A percentile compares a stretch with the other conserved stretches of the same genome.
phyloP scores from a whole-genome alignment of 139 green algal genomes.

The Chlorella sp. region DNA sequence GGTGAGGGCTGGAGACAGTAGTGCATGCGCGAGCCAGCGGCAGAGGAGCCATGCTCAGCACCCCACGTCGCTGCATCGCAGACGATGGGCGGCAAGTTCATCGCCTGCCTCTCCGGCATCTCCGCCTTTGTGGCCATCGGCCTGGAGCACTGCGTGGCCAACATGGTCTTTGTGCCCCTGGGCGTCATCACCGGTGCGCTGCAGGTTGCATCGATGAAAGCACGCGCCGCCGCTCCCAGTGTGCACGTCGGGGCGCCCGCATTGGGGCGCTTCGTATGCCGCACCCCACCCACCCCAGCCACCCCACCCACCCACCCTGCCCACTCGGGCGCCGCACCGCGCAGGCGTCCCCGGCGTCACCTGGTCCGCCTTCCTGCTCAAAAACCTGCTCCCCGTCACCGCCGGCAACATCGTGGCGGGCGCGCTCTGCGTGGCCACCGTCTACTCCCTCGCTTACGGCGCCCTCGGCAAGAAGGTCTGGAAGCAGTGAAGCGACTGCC shows the following conservation, averaged over 20 bases:
- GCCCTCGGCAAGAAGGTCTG: slow-evolving; percentile 49
- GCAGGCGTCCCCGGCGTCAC: slow-evolving; percentile 23
- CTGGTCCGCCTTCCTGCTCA: slow-evolving; percentile 8
- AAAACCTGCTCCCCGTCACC: slow-evolving; percentile 61
- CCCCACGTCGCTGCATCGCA: too few species aligned
- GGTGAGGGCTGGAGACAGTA: too few species aligned
- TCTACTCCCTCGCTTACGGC: slow-evolving; percentile 57
- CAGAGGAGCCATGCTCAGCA: too few species aligned
- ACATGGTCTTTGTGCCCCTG: slow-evolving; percentile 81
- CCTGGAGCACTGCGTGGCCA: slow-evolving; percentile 77
- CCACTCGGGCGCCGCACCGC: slow-evolving; percentile 46
- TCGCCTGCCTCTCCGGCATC: slow-evolving; percentile 76
- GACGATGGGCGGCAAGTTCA: slow-evolving; percentile 76
- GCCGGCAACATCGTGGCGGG: slow-evolving; percentile 87
- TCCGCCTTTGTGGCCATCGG: slow-evolving; percentile 80
- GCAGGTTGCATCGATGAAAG: too few species aligned
- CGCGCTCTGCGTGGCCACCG: slow-evolving; percentile 58
- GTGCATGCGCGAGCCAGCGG: too few species aligned
- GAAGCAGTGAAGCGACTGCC: not conserved
- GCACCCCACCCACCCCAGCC: too few species aligned
- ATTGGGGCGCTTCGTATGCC: too few species aligned
- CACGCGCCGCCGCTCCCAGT: too few species aligned
- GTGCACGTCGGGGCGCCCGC: too few species aligned
- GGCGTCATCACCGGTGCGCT: slow-evolving; percentile 43
- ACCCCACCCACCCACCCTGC: not conserved